Base-by-base conservation (phyloP, 345 rosid genomes). In the Alliaria petiolata region DNA sequence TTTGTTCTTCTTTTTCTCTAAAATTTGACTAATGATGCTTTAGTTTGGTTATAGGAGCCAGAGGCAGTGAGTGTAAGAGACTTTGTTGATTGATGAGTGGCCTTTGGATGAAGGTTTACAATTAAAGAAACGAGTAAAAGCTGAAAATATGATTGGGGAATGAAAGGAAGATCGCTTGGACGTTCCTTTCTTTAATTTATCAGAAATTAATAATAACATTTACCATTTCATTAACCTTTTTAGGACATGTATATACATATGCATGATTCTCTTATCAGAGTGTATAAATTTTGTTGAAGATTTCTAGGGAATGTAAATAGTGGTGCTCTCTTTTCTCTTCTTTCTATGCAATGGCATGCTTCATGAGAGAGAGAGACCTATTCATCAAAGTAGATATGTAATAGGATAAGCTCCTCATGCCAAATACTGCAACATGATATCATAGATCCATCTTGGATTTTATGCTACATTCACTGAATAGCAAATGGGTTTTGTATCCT, bases 311-410 rank as follows among this genome's bases (percentile, higher is more conserved):
- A 57, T 36, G 65, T 74, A 40, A 74, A 74, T 49, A 52, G 60
- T 74, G 46, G 59, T 65, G 72, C 67, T 54, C 31, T 57, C 51
- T 47, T 73, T 65, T 73, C 50, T 47, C 65, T 65, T 65, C 65
- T 56, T 56, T 72, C 65, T 72, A 64, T 64, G 77, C 16, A 64
- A 50, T 55, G 64, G 70, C 76, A 63, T 72, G 70, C 77, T 72
- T 72, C 57, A 33, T 71, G 38, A 62, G 33, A 69, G 26, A 64
- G 33, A 64, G 30, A 64, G 39, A 35, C 50, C 55, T 62, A 5
- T 73, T 26, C 50, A 65, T 56, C 30, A 19, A 53, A 65, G 58
- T 55, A 36, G 39, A 72, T 22, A 4, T 64, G 50, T 64, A 15
- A 54, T 36, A 72, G 40, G 31, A 40, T 40, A 62, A 11, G 53